Evolutionary conservation across 2,329 filamentous ascomycete genomes (phyloP), one percentile per base, ranked within the genome.

Genomic region (Neonectria faginata): DNA sequence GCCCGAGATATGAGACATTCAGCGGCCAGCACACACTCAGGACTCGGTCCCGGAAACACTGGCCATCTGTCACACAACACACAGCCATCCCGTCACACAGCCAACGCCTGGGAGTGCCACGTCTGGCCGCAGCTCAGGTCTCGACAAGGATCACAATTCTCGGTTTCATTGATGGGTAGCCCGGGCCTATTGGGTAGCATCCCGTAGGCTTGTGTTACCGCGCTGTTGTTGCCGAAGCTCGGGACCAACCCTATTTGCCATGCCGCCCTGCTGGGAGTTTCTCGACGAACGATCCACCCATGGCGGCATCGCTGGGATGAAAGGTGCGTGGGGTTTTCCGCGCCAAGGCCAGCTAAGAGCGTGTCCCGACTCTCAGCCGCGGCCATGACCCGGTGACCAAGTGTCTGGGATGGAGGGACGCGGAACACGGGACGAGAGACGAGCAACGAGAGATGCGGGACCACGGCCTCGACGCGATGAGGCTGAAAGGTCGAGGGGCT

Each of bases 401-500:
- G 56, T 51, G 33, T 53, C 44, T 50, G 55, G 56, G 52, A 56
- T 48, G 25, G 42, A 42, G 27, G 36, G 44, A 52, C 41, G 51
- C 33, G 20, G 25, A 42, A 59, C 25, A 36, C 16, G 36, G 7
- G 36, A 16, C 36, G 33, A 33, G 36, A 27, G 44, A 52, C 18
- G 51, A 63, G 22, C 22, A 25, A 25, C 22, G 22, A 42, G 36
- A 36, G 44, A 52, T 25, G 51, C 33, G n/a, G 33, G 44, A 63
- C 18, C 44, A 45, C 45, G 50, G 42, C 42, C 44, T 36, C 50
- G 33, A 59, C 10, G 42, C 44, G 60, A 64, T 66, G 64, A 73
- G 70, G 71, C 71, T 73, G 71, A 73, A 71, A 66, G 65, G 20
- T 52, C 54, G 54, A 64, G 63, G 62, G 64, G 64, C 57, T 33